Conservation (phyloP, 768 basidiomycete species). For the Podaxis sp. region DNA sequence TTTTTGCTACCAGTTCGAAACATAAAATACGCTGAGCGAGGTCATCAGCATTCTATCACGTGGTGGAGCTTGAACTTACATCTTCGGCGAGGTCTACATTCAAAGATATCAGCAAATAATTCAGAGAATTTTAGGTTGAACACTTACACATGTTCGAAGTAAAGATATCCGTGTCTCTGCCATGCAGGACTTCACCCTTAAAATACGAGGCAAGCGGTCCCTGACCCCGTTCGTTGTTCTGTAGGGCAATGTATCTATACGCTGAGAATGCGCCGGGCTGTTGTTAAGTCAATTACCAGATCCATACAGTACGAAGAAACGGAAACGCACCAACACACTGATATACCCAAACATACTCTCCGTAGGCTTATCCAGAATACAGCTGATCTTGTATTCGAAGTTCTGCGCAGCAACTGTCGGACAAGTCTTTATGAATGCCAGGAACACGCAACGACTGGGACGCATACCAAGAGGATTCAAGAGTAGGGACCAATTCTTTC, state of each 20-base stretch:
- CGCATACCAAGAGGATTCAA: slow-evolving; percentile 78
- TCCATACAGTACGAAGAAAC: background rate
- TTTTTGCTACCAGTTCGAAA: slow-evolving; percentile 76
- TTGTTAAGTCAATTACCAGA: background rate
- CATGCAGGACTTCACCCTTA: slow-evolving; percentile 88
- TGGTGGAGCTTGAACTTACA: slow-evolving; percentile 39
- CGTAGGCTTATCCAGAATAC: slow-evolving; percentile 87
- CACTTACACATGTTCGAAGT: slow-evolving; percentile 93
- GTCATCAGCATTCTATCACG: slow-evolving; percentile 7
- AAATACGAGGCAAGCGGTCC: slow-evolving; percentile 97
- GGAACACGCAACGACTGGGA: background rate
- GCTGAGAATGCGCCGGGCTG: slow-evolving; percentile 95
- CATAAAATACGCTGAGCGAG: slow-evolving; percentile 70
- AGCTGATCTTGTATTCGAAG: slow-evolving; percentile 92
- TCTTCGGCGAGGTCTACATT: slow-evolving; percentile 82
- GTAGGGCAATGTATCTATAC: slow-evolving; percentile 85
- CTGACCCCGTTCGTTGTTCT: slow-evolving; percentile 76
- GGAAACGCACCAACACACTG: slow-evolving; percentile 69
- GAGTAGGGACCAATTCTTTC: slow-evolving; percentile 77
- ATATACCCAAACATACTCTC: slow-evolving; percentile 96
- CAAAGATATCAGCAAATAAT: slow-evolving; percentile 9
- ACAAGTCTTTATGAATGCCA: background rate
- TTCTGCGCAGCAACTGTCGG: slow-evolving; percentile 85
- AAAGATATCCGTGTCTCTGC: slow-evolving; percentile 86
- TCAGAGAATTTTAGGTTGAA: background rate